Evolutionary conservation across 116 monocot genomes (phyloP), one percentile per base, ranked within the genome.

Genomic region (Dioscorea cayenensis): DNA sequence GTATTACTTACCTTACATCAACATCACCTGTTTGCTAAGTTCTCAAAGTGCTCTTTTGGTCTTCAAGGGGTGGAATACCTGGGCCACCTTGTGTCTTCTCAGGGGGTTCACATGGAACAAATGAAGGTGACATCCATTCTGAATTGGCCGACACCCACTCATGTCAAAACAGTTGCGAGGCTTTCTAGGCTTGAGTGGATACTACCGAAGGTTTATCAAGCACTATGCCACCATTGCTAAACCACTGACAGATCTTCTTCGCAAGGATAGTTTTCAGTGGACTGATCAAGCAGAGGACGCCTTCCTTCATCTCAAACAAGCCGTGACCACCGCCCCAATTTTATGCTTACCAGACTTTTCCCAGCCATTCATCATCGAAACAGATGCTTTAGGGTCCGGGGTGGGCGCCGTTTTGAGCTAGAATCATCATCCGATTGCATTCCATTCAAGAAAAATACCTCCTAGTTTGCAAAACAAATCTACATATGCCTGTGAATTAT

Each of bases 131-230:
- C 20, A 6, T 22, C 28, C 1, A 73, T 73, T 35, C 3, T 43
- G 6, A 8, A 73, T 20, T 51, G 73, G 73, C 64, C 64, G 8
- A 65, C 12, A 3, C 73, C 63, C 0, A 52, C 21, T 16, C 4
- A 49, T 1, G 1, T 49, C 37, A 17, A 65, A 37, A 50, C n/a
- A 19, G 3, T 23, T 73, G 4, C 43, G 65, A 2, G 73, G 37
- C 25, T 64, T 73, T 28, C 28, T 73, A 0, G 73, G 73, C 14
- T 49, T 66, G 2, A 73, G 5, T 18, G 36, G 73, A 3, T 73
- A 73, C 22, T n/a, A n/a, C n/a, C n/a, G n/a, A n/a, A n/a, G n/a
- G n/a, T n/a, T n/a, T n/a, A n/a, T n/a, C n/a, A n/a, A 32, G 19
- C 13, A 36, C 35, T 50, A 65, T 36, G 49, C 49, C 36, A 51